Conservation (phyloP, 306 rosid genomes). For the Phaseolus lunatus region DNA sequence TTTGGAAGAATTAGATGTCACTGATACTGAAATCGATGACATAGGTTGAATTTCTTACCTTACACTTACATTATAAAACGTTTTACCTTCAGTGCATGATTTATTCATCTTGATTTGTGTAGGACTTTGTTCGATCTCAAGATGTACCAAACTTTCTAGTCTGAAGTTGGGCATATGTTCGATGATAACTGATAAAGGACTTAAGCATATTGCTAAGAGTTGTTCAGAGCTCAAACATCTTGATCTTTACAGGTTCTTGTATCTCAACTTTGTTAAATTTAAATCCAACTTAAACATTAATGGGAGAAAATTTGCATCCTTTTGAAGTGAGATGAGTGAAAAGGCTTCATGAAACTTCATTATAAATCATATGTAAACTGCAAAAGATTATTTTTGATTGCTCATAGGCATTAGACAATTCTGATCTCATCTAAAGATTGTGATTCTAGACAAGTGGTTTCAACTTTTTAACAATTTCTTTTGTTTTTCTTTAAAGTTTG, state of each 20-base stretch:
- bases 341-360: background rate
- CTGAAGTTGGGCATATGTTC: constrained; percentile 67
- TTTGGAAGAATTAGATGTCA: constrained; percentile 73
- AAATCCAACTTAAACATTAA: constrained; percentile 1
- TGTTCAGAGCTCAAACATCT: constrained; percentile 60
- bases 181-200: constrained; percentile 66
- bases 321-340: constrained; percentile 1
- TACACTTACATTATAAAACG: background rate
- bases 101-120: constrained; percentile 43
- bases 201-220: constrained; percentile 55
- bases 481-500: background rate
- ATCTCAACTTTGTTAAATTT: constrained; percentile 38
- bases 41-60: constrained; percentile 56
- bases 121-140: constrained; percentile 66
- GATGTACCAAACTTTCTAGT: constrained; percentile 62
- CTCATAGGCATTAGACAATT: constrained; percentile 10
- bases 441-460: constrained; percentile 21
- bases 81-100: constrained; percentile 35
- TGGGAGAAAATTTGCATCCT: background rate
- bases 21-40: constrained; percentile 66
- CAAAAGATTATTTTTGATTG: constrained; percentile 3
- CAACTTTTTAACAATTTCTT: background rate
- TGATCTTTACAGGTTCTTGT: constrained; percentile 66
- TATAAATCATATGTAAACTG: background rate
- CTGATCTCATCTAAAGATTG: background rate